Conservation (phyloP, 306 rosid species). For the Malus fusca region DNA sequence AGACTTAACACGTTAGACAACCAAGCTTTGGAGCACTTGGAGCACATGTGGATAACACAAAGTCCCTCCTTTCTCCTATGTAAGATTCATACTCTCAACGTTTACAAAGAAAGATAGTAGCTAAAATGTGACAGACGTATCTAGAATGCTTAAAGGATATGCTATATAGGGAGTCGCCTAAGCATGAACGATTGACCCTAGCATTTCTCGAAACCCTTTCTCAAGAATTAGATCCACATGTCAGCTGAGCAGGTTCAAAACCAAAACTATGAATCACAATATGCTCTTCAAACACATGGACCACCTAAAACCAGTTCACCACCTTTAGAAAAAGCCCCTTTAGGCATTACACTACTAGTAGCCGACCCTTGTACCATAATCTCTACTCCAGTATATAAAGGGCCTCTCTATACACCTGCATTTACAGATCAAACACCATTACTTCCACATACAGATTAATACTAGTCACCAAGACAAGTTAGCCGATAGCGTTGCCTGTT, state of each 20-base stretch:
- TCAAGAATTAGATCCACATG: background rate
- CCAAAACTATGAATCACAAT: background rate
- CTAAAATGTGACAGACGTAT: background rate
- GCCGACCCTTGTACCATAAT: background rate
- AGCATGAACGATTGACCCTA: background rate
- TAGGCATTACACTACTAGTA: background rate
- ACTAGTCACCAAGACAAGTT: conserved; percentile 1
- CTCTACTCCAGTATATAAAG: background rate
- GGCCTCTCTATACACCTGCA: conserved; percentile 2
- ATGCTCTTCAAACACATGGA: background rate
- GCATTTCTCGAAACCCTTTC: no score
- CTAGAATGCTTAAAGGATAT: background rate
- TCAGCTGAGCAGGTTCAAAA: background rate
- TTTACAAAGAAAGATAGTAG: no score
- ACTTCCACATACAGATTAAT: conserved; percentile 4
- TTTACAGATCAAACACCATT: background rate
- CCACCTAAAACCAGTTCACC: background rate
- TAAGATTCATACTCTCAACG: no score
- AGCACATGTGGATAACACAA: no score
- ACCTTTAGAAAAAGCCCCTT: background rate
- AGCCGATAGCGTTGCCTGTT: background rate
- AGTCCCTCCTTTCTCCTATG: no score
- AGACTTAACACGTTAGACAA: no score
- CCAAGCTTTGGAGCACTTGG: no score
- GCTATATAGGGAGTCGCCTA: background rate